Base-by-base conservation (phyloP, 2,329 filamentous ascomycete species). In the Pseudodiploospora longispora region DNA sequence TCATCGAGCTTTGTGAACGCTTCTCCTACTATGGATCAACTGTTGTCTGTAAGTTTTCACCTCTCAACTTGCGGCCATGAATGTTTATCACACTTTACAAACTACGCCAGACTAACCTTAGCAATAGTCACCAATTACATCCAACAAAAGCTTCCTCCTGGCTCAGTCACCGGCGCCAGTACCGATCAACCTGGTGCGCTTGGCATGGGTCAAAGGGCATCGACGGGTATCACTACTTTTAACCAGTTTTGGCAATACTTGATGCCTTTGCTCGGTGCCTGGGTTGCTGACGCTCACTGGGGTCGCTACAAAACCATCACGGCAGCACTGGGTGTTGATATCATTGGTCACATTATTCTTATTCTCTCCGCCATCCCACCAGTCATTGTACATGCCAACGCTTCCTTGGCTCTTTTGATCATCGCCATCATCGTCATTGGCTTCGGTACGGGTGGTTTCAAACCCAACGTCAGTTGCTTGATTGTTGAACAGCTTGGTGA, bases 361-460 rank as follows among this genome's bases (percentile, higher is more conserved):
- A 76, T 85, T 54, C 60, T 80, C 10, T 80, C 81, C 1, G 77
- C 80, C n/a, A 64, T 85, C 5, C 83, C 83, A 0, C 64, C 68
- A 0, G 75, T 83, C 27, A 79, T 87, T 40, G 64, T 70, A 9
- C 66, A 74, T 39, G 65, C 69, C 3, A 42, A 74, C 69, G 72
- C 75, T 27, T 72, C 81, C 0, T 68, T 86, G 10, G 78, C 70
- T 1, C 75, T 75, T 19, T 78, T 87, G 46, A 69, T 85, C 44
- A 72, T 87, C 56, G 82, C 80, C 6, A 64, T 73, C 42, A 53
- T 73, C 31, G 49, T 64, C 43, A 66, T 73, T 42, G 69, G 70
- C 27, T 60, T 87, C 9, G 84, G 84, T 34, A 86, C 83, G 1
- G 84, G 84, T 48, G 82, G 83, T 47, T 87, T 88, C 71, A 88